A percentile compares a stretch with the other conserved stretches of the same genome.
Evolutionary conservation across 2,329 filamentous ascomycete genomes (phyloP).

Genomic region (Fusarium veterinarium): DNA sequence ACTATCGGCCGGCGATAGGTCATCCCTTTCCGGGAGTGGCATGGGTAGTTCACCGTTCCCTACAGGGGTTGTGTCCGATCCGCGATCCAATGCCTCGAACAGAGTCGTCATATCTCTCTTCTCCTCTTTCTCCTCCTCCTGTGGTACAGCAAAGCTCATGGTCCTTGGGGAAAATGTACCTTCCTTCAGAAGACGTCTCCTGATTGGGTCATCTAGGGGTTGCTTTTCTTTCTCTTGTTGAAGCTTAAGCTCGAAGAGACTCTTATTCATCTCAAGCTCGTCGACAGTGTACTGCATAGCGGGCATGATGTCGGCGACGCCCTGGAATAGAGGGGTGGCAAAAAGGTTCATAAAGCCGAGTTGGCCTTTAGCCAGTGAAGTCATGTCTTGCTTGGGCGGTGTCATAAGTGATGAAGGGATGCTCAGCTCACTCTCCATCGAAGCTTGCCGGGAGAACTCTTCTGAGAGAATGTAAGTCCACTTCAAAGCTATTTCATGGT

Average conservation of each 20-base stretch:
- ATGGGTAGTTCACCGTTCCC: constrained; percentile 39
- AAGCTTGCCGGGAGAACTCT: constrained; percentile 92
- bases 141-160: constrained; percentile 53
- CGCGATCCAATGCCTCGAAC: constrained; percentile 31
- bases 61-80: constrained; percentile 37
- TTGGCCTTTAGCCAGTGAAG: constrained; percentile 87
- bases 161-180: constrained; percentile 59
- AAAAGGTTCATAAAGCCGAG: constrained; percentile 98
- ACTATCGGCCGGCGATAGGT: constrained; percentile 43
- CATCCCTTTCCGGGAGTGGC: constrained; percentile 42
- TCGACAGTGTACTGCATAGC: constrained; percentile 85
- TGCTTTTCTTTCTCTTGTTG: constrained; percentile 68
- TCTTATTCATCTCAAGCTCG: constrained; percentile 82
- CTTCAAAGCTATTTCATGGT: constrained; percentile 81
- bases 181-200: constrained; percentile 52
- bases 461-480: constrained; percentile 97
- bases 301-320: constrained; percentile 86
- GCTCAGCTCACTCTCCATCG: constrained; percentile 88
- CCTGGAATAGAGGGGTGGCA: constrained; percentile 90
- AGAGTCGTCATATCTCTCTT: constrained; percentile 34
- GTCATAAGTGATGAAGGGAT: constrained; percentile 91
- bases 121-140: constrained; percentile 43
- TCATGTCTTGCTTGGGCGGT: constrained; percentile 82
- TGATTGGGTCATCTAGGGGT: constrained; percentile 52
- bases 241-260: constrained; percentile 76